phyloP scores from a whole-genome alignment of 768 basidiomycete genomes.

The Leucosporidium creatinivorum region DNA sequence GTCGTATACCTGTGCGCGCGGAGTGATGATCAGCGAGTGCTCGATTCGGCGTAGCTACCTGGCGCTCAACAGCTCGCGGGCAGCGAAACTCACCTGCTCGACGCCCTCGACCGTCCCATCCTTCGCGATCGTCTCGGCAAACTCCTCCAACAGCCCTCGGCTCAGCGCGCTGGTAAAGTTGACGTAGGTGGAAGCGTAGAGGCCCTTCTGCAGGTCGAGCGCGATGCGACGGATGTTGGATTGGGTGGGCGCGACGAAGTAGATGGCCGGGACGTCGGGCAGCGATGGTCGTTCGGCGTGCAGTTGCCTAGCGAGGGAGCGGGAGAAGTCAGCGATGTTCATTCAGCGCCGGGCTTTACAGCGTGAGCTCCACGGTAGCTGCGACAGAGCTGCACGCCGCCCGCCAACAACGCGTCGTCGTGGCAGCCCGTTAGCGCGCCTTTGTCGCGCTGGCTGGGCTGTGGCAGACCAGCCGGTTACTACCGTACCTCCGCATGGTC shows the following conservation, averaged over 20 bases:
- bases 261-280: conserved; percentile 91
- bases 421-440: no score
- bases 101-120: conserved; percentile 75
- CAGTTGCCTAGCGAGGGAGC: conserved; percentile 59
- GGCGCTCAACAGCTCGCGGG: background rate
- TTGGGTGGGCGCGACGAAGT: conserved; percentile 87
- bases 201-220: conserved; percentile 68
- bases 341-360: no score
- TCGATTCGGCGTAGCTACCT: background rate
- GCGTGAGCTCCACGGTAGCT: no score
- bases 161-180: conserved; percentile 92
- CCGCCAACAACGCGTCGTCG: no score
- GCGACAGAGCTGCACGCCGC: no score
- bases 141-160: conserved; percentile 80
- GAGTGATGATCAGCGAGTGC: conserved; percentile 32
- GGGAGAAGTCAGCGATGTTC: background rate
- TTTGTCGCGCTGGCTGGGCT: background rate
- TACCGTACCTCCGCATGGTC: no score
- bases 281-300: conserved; percentile 81
- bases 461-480: no score
- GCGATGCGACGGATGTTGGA: conserved; percentile 77
- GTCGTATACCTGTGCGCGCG: conserved; percentile 64
- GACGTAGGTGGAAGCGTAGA: conserved; percentile 89
- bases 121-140: conserved; percentile 77
- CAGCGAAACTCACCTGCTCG: conserved; percentile 53